Conservation (phyloP, 1,284 basidiomycete species). For the Cryptococcus amylolentus region DNA sequence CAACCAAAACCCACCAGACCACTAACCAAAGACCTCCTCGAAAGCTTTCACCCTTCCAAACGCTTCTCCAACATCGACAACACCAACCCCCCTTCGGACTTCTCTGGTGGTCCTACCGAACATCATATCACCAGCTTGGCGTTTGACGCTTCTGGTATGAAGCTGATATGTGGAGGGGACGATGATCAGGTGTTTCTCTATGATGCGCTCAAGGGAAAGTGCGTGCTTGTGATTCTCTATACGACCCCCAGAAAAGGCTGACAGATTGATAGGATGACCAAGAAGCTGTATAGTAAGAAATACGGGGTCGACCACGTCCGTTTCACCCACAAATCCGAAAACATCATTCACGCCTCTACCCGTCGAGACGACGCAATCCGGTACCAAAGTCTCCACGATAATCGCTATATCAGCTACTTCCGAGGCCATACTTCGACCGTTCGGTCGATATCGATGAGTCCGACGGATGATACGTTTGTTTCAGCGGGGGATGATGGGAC, state of each 20-base stretch:
- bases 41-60: neutral
- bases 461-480: slow-evolving; percentile 91
- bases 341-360: slow-evolving; percentile 86
- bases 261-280: slow-evolving; percentile 58
- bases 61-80: no score
- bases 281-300: slow-evolving; percentile 86
- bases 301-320: slow-evolving; percentile 92
- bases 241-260: neutral
- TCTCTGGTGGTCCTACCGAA: slow-evolving; percentile 6
- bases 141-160: slow-evolving; percentile 87
- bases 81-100: no score
- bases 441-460: slow-evolving; percentile 84
- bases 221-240: slow-evolving; percentile 52
- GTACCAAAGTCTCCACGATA: slow-evolving; percentile 92
- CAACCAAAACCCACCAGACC: neutral
- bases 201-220: slow-evolving; percentile 85
- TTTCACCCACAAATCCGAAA: slow-evolving; percentile 84
- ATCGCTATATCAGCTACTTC: slow-evolving; percentile 93
- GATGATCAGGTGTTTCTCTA: slow-evolving; percentile 91
- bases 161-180: slow-evolving; percentile 80
- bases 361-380: slow-evolving; percentile 90
- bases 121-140: slow-evolving; percentile 71
- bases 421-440: slow-evolving; percentile 88
- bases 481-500: slow-evolving; percentile 91
- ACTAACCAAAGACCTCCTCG: neutral